Conservation (phyloP, 2,329 filamentous ascomycete genomes). For the Fusarium bulbicola region DNA sequence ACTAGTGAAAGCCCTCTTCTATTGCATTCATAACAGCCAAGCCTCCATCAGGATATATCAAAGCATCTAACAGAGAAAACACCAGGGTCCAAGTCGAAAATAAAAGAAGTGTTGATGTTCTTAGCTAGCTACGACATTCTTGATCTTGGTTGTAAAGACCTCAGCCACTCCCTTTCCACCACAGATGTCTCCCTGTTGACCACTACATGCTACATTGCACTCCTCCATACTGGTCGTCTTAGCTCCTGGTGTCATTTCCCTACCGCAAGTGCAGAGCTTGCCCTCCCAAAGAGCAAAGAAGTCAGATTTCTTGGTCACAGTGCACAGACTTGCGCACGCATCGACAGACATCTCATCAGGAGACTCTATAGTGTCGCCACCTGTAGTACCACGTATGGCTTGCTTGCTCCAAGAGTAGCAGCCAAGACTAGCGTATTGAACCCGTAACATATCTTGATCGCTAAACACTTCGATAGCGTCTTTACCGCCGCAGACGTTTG, state of each 20-base stretch:
- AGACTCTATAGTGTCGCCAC: not conserved
- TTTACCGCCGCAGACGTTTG: not conserved
- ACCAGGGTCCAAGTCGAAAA: fast-evolving
- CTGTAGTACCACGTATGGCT: not conserved
- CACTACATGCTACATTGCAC: not conserved
- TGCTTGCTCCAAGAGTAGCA: not conserved
- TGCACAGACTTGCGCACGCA: not conserved
- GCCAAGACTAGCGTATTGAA: not conserved
- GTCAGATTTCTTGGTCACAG: not conserved
- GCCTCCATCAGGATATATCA: too few relatives aligned
- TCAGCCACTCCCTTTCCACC: not conserved
- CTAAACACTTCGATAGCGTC: not conserved
- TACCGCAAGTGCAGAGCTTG: not conserved
- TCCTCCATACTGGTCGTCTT: not conserved
- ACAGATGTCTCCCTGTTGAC: not conserved
- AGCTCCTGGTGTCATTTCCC: not conserved
- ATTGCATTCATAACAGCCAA: fast-evolving
- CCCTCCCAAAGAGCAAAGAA: not conserved
- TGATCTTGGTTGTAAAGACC: not conserved
- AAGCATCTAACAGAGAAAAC: not conserved
- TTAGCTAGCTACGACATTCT: not conserved
- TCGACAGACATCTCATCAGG: not conserved
- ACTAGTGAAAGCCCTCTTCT: too few relatives aligned
- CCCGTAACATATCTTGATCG: not conserved
- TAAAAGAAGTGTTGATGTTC: fast-evolving